Percentiles rank a stretch among this genome's conserved stretches.
Evolutionary conservation across 1,139 yeast species (phyloP).

Genomic region (Pichia kudriavzevii): DNA sequence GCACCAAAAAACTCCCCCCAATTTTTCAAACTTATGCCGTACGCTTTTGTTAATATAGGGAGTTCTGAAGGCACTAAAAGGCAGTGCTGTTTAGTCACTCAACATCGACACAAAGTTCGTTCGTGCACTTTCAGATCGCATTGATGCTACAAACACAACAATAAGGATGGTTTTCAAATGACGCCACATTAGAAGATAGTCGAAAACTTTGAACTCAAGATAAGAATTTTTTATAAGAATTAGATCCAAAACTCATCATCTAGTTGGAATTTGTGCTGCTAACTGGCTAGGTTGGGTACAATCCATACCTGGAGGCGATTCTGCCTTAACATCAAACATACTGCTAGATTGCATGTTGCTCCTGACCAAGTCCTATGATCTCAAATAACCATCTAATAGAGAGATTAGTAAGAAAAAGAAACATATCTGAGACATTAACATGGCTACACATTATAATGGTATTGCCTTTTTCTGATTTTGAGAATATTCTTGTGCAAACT

Average conservation of each 20-base stretch:
- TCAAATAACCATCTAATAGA: neutral
- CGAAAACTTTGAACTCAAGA: too few relatives aligned
- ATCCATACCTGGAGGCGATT: constrained; percentile 10
- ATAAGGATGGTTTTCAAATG: too few relatives aligned
- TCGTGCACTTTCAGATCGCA: constrained; percentile 1
- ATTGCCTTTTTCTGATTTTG: too few relatives aligned
- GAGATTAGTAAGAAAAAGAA: too few relatives aligned
- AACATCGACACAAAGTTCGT: constrained; percentile 27
- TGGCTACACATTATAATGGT: too few relatives aligned
- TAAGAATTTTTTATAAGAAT: too few relatives aligned
- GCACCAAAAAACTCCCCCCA: constrained; percentile 29
- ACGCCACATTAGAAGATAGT: too few relatives aligned
- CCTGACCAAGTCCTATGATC: too few relatives aligned
- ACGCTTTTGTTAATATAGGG: constrained; percentile 40
- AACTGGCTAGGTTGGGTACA: constrained; percentile 2
- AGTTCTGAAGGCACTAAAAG: constrained; percentile 46
- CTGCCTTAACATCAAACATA: constrained; percentile 1
- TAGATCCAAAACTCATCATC: too few relatives aligned
- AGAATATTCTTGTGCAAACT: too few relatives aligned
- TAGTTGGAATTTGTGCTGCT: too few relatives aligned
- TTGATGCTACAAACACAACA: constrained; percentile 1
- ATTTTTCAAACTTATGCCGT: constrained; percentile 36
- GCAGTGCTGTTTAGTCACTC: constrained; percentile 33
- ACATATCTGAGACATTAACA: too few relatives aligned
- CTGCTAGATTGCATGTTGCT: constrained; percentile 2